Base-by-base conservation (phyloP, 495 filamentous ascomycete species). In the Melanomma pulvis-pyrius region DNA sequence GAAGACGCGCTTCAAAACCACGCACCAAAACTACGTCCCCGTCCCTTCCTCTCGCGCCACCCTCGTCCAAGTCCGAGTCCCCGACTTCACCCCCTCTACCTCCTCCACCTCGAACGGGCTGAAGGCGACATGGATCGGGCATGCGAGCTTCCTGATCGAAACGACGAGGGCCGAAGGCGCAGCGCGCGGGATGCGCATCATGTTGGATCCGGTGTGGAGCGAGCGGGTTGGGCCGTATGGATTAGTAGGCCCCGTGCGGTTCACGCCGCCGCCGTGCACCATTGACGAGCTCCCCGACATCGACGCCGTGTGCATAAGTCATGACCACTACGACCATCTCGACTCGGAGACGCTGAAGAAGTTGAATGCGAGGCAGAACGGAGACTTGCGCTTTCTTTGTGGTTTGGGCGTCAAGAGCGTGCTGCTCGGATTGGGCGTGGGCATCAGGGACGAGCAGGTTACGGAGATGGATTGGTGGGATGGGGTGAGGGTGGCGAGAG, bases 131-230 rank as follows among this genome's bases (percentile, higher is more conserved):
- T 83, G 80, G 80, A 74, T 86, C 4, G 83, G 83, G 5, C 83
- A 86, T 63, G 83, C 83, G 11, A 73, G 73, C 28, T 75, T 81
- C 36, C 74, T 86, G 8, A 59, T 83, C 9, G 82, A 85, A 61
- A 74, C 74, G 24, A 48, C 73, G 71, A 29, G 68, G 64, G 25
- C 56, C 21, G 4, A 30, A 30, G 70, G 67, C n/a, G 67, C 59
- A 8, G 29, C 62, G 21, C 59, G 78, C 51, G 78, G 77, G 2
- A 59, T 81, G 13, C 64, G 76, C 7, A 77, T 80, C 15, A 61
- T 85, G 1, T 79, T 81, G 47, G 84, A 86, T 70, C 83, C 84
- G 1, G 82, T 86, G 3, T 86, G 84, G 74, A 81, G 79, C 24
- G 71, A 75, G 55, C 73, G 82, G 7, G 82, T 79, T 24, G 81